phyloP scores from a whole-genome alignment of 2,329 filamentous ascomycete species.

The Phyllosticta citriasiana region DNA sequence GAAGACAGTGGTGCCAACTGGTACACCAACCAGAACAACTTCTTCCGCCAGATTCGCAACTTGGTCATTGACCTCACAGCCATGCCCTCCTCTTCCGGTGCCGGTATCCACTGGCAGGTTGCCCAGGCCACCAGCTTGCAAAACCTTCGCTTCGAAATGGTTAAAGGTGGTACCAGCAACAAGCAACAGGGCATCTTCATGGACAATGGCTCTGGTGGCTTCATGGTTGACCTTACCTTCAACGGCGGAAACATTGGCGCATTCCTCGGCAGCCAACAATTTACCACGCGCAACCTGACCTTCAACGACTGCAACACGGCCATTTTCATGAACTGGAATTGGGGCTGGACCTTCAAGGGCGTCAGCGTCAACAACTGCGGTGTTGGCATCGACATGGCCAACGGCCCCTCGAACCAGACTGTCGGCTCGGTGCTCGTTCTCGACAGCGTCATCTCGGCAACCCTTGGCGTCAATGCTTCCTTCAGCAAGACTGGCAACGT shows the following conservation, averaged over 20 bases:
- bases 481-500: conserved; percentile 57
- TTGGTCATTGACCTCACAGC: conserved; percentile 40
- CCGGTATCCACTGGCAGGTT: conserved; percentile 58
- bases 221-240: conserved; percentile 50
- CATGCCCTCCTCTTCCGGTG: conserved; percentile 22
- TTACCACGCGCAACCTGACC: conserved; percentile 41
- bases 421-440: conserved; percentile 79
- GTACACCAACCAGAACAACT: conserved; percentile 47
- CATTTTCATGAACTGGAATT: conserved; percentile 47
- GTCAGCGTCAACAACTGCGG: conserved; percentile 37
- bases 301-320: conserved; percentile 41
- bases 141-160: conserved; percentile 52
- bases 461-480: conserved; percentile 67
- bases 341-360: conserved; percentile 40
- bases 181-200: conserved; percentile 51
- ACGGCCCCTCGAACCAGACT: conserved; percentile 55
- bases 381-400: conserved; percentile 41
- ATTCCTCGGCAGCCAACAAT: conserved; percentile 56
- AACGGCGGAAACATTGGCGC: conserved; percentile 51
- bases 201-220: conserved; percentile 52
- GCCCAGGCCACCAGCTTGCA: conserved; percentile 55
- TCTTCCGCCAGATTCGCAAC: conserved; percentile 46
- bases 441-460: conserved; percentile 71
- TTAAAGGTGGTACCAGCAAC: conserved; percentile 32
- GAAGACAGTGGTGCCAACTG: conserved; percentile 44